phyloP scores from a whole-genome alignment of 179 eudicot species.

The Actinidia polygama region DNA sequence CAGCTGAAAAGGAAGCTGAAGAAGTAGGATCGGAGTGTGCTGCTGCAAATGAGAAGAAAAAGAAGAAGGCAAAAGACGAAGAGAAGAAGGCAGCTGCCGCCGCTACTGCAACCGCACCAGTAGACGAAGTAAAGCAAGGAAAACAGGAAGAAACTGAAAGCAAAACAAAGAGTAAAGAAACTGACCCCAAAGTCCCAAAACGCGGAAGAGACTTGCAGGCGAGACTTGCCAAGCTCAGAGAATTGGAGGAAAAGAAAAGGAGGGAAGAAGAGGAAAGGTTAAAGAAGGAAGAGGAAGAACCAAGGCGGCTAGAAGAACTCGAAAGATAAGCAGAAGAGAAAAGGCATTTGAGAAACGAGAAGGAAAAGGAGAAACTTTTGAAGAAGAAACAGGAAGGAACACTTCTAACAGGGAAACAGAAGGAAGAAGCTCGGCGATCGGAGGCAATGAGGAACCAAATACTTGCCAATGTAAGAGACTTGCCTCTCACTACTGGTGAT shows the following conservation, averaged over 20 bases:
- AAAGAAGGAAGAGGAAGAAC: conserved; percentile 92
- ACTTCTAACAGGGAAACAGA: conserved; percentile 84
- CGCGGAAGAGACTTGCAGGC: conserved; percentile 93
- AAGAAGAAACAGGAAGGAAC: conserved; percentile 81
- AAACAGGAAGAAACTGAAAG: conserved; percentile 58
- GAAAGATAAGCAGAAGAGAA: conserved; percentile 82
- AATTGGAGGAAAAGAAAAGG: conserved; percentile 69
- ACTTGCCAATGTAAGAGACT: conserved; percentile 53
- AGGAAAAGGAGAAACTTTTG: conserved; percentile 76
- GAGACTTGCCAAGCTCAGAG: conserved; percentile 76
- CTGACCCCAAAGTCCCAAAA: conserved; percentile 83
- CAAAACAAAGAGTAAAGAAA: conserved; percentile 52
- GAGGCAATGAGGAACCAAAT: conserved; percentile 89
- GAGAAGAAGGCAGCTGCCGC: conserved; percentile 68
- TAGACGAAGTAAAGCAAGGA: conserved; percentile 41
- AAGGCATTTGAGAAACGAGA: conserved; percentile 71
- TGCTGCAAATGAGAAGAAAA: conserved; percentile 89
- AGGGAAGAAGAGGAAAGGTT: conserved; percentile 87
- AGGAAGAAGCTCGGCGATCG: conserved; percentile 77
- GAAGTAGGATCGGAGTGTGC: conserved; percentile 76
- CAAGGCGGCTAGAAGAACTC: conserved; percentile 65
- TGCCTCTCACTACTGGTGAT: conserved; percentile 56
- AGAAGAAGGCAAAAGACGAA: conserved; percentile 77
- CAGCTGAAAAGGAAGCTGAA: conserved; percentile 58
- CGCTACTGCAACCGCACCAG: conserved; percentile 35